Evolutionary conservation across 2,329 filamentous ascomycete genomes (phyloP).

Genomic region (Coniella lustricola): DNA sequence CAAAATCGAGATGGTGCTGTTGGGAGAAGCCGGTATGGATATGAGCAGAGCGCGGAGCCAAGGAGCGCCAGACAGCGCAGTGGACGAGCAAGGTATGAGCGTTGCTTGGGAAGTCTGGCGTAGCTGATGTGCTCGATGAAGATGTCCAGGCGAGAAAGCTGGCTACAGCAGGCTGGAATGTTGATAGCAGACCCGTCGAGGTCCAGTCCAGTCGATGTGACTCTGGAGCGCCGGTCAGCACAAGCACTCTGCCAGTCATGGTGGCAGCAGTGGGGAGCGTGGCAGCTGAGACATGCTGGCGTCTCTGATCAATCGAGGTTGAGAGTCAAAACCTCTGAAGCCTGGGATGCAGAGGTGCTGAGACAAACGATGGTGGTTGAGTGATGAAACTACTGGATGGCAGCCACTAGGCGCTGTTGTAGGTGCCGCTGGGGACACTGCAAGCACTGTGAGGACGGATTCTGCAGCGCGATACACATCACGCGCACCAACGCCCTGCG

Average conservation of each 20-base stretch:
- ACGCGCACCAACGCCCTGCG: too few relatives aligned
- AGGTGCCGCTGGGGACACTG: too few relatives aligned
- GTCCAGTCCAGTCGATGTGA: constrained; percentile 47
- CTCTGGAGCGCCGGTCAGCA: constrained; percentile 51
- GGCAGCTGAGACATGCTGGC: neutral
- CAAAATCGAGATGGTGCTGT: constrained; percentile 29
- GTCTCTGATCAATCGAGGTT: too few relatives aligned
- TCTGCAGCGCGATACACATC: too few relatives aligned
- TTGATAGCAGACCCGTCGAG: constrained; percentile 39
- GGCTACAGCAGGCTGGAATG: constrained; percentile 35
- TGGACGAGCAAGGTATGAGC: constrained; percentile 19
- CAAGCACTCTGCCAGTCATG: constrained; percentile 27
- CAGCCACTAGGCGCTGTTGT: too few relatives aligned
- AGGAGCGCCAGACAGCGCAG: constrained; percentile 45
- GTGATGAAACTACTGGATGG: too few relatives aligned
- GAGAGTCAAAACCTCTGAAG: too few relatives aligned
- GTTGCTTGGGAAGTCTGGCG: neutral
- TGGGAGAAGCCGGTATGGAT: constrained; percentile 49
- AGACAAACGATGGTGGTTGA: too few relatives aligned
- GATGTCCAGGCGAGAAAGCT: constrained; percentile 24
- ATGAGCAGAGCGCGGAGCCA: constrained; percentile 40
- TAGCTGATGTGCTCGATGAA: constrained; percentile 12
- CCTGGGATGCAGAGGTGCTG: too few relatives aligned
- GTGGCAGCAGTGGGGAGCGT: neutral
- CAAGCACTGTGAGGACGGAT: too few relatives aligned